Percentiles rank a stretch among this genome's conserved stretches.
Evolutionary conservation across 345 rosid species (phyloP).

Genomic region (Cardamine occulta): DNA sequence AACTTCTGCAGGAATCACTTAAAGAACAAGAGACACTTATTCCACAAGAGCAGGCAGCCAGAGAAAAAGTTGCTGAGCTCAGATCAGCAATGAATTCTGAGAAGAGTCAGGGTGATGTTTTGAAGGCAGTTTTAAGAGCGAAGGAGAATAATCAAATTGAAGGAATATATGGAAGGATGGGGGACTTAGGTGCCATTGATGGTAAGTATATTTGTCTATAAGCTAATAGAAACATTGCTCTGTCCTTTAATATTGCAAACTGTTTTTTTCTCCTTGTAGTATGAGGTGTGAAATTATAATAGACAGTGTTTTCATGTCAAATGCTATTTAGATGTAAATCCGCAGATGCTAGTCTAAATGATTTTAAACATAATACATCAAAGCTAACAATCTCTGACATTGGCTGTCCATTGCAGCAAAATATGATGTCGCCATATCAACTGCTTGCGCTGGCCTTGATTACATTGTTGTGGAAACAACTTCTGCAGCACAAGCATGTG

Average conservation of each 20-base stretch:
- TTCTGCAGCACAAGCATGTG: constrained; percentile 90
- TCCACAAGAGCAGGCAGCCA: constrained; percentile 91
- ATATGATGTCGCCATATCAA: constrained; percentile 93
- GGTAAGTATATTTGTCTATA: constrained; percentile 52
- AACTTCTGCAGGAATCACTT: constrained; percentile 64
- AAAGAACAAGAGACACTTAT: constrained; percentile 80
- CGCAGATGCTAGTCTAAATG: constrained; percentile 10
- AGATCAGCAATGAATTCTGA: constrained; percentile 79
- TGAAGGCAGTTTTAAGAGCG: constrained; percentile 84
- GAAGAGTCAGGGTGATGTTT: constrained; percentile 89
- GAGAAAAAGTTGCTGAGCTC: constrained; percentile 88
- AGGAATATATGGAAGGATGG: constrained; percentile 97
- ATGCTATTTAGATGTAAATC: not conserved
- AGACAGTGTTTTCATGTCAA: not conserved
- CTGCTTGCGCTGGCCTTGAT: constrained; percentile 94
- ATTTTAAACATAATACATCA: not conserved
- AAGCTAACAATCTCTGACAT: constrained; percentile 14
- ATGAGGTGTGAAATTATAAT: not conserved
- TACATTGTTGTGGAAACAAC: constrained; percentile 96
- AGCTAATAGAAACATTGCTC: constrained; percentile 20
- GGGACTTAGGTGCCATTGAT: constrained; percentile 98
- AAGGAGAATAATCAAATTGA: constrained; percentile 78
- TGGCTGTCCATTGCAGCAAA: constrained; percentile 65
- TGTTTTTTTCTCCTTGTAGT: constrained; percentile 17
- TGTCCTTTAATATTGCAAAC: constrained; percentile 1